Evolutionary conservation across 106 monocot species (phyloP).

Genomic region (Chionographis japonica): DNA sequence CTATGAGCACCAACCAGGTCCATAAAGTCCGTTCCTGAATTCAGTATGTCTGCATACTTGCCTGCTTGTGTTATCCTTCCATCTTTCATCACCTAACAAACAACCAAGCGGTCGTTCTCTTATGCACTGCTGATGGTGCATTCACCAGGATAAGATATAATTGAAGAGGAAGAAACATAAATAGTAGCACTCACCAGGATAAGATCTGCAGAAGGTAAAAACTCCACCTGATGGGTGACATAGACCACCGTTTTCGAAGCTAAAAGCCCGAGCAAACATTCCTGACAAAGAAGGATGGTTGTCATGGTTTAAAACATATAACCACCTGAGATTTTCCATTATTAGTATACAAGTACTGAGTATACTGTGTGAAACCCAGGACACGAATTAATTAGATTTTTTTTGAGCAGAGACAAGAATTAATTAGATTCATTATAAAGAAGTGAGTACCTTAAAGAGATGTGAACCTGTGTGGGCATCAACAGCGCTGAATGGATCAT

Average conservation of each 20-base stretch:
- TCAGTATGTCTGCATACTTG: constrained; percentile 74
- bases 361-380: too few relatives aligned
- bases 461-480: constrained; percentile 93
- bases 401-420: background rate
- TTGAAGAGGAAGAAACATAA: background rate
- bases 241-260: constrained; percentile 83
- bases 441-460: constrained; percentile 70
- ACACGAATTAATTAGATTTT: background rate
- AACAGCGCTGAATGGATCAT: constrained; percentile 96
- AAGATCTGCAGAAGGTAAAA: constrained; percentile 86
- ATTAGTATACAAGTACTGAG: too few relatives aligned
- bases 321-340: too few relatives aligned
- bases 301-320: too few relatives aligned
- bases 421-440: background rate
- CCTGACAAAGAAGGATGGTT: constrained; percentile 29
- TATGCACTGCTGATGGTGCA: background rate
- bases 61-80: constrained; percentile 80
- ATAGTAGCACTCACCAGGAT: constrained; percentile 57
- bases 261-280: constrained; percentile 64
- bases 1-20: constrained; percentile 83
- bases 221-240: constrained; percentile 96
- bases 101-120: background rate
- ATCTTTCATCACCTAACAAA: constrained; percentile 65
- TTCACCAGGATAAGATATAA: background rate
- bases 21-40: constrained; percentile 75